These are phyloP conservation scores for Bauhinia variegata DNA, from an alignment of 306 rosid genomes.

Conservation along the genomic window DNA sequence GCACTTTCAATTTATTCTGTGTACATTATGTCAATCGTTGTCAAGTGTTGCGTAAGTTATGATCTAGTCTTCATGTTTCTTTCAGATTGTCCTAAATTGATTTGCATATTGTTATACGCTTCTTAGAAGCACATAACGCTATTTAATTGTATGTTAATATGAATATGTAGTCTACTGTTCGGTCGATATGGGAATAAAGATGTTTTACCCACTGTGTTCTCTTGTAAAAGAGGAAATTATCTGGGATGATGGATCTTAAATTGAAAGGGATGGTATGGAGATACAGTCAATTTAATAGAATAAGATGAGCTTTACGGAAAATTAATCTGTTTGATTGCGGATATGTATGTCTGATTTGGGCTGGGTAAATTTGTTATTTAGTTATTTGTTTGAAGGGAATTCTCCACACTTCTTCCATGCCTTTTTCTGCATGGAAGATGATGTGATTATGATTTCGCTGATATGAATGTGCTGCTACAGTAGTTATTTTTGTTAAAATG, in stretches of 20 bases:
- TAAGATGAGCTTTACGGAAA: conserved; percentile 1
- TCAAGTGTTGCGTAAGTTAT: conserved; percentile 7
- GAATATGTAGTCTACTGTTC: conserved; percentile 16
- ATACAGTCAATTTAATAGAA: background rate
- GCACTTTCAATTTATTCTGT: background rate
- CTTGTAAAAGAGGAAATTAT: background rate
- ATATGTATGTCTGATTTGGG: background rate
- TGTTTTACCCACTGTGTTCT: background rate
- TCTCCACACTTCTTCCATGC: conserved; percentile 8
- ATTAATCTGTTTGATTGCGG: conserved; percentile 25
- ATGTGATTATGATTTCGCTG: conserved; percentile 14
- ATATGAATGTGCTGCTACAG: too few species aligned
- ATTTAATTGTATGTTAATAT: background rate
- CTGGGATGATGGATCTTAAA: conserved; percentile 17
- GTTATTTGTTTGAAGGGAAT: conserved; percentile 12
- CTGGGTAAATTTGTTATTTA: background rate
- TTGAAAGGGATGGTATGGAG: conserved; percentile 29
- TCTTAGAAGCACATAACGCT: background rate
- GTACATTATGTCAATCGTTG: conserved; percentile 9
- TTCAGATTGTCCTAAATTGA: conserved; percentile 20
- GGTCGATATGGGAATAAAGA: conserved; percentile 4
- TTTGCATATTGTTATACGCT: background rate
- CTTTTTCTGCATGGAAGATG: conserved; percentile 7
- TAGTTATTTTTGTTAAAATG: conserved; percentile 16
- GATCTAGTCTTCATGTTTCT: conserved; percentile 21